Evolutionary conservation across 2,329 filamentous ascomycete genomes (phyloP), one percentile per base, ranked within the genome.

Genomic region (Beauveria sp.): DNA sequence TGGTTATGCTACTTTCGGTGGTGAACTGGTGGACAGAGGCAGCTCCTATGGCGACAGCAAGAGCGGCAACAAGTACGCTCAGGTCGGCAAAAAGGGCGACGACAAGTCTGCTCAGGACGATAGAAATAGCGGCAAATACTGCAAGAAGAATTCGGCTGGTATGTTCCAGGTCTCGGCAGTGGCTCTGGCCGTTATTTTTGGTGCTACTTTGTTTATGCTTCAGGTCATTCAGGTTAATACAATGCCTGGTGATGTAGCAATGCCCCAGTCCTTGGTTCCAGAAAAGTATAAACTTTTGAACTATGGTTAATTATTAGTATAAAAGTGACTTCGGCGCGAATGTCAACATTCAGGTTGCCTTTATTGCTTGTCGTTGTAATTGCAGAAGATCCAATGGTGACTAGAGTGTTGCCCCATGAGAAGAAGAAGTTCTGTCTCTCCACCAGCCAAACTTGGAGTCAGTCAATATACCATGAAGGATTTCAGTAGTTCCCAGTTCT

Each of bases 1-100:
- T 14, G 66, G 64, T 38, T 64, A 55, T 28, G 58, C 58, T 5
- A 43, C 62, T 5, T 72, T 68, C 60, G 73, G 73, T n/a, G 72
- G 71, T 26, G 66, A 71, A 38, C 51, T 73, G 52, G 66, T 67
- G 20, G 65, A 66, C 40, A 63, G 66, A n/a, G 63, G 64, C 51
- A 66, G 65, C 45, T 62, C 65, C 7, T 65, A 59, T 9, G 43
- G 52, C 26, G 58, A 59, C 45, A 58, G 34, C 42, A 34, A 63
- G 16, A 63, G 62, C 45, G 30, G 26, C 26, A 18, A 40, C 12
- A 47, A 54, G 22, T 47, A 52, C 38, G 47, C 57, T 47, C 20
- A 55, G 22, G 58, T 58, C 38, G 54, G 28, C 46, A 46, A 63
- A 52, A 52, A 47, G 43, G 58, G 26, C 49, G 42, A 47, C 50